These are phyloP conservation scores for Mycena kentingensis DNA, from an alignment of 768 basidiomycete species.

Conservation along the genomic window DNA sequence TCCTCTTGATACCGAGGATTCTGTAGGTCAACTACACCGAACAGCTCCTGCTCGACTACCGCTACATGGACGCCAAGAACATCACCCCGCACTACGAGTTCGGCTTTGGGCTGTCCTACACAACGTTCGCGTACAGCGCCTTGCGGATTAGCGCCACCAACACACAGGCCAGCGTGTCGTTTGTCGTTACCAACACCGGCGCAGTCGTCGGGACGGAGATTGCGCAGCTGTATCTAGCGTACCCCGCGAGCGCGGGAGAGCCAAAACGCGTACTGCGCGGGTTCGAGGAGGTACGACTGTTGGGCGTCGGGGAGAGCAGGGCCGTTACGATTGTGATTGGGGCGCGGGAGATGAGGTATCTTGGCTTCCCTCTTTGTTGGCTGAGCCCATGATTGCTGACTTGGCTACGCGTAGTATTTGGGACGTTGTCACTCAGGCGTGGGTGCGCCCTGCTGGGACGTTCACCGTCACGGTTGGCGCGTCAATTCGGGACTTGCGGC, in stretches of 20 bases:
- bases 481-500: conserved; percentile 19
- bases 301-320: conserved; percentile 39
- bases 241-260: conserved; percentile 47
- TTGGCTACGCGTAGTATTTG: conserved; percentile 8
- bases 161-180: conserved; percentile 32
- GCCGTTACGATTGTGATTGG: conserved; percentile 40
- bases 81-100: conserved; percentile 63
- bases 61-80: conserved; percentile 57
- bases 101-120: conserved; percentile 76
- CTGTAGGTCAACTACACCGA: conserved; percentile 67
- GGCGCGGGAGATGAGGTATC: conserved; percentile 48
- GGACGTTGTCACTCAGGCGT: conserved; percentile 10
- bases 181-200: conserved; percentile 52
- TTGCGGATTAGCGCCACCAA: conserved; percentile 40
- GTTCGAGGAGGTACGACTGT: conserved; percentile 46
- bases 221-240: conserved; percentile 56
- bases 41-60: conserved; percentile 65
- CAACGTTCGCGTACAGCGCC: conserved; percentile 64
- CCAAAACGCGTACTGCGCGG: conserved; percentile 53
- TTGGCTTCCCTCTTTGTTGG: background rate
- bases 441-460: conserved; percentile 22
- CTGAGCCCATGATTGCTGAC: too few species aligned
- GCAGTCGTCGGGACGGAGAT: conserved; percentile 51
- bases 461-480: conserved; percentile 21
- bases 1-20: background rate